phyloP scores from a whole-genome alignment of 371 early-diverging fungal species.

The Lichtheimia ramosa region DNA sequence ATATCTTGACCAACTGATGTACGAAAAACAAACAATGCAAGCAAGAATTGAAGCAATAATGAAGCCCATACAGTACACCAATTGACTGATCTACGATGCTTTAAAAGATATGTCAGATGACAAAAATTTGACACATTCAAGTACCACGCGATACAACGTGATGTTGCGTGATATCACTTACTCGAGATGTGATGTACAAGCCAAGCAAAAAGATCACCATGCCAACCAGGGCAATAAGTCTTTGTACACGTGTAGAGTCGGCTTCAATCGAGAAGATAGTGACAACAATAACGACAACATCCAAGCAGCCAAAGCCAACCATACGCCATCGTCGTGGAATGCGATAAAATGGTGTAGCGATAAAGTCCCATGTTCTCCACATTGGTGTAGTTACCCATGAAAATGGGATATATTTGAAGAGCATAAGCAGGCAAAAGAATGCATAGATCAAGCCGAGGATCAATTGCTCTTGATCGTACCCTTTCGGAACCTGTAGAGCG shows the following conservation, averaged over 20 bases:
- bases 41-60: conserved; percentile 73
- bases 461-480: conserved; percentile 36
- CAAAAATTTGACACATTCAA: too few relatives aligned
- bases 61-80: conserved; percentile 83
- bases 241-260: conserved; percentile 66
- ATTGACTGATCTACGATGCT: conserved; percentile 63
- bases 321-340: conserved; percentile 15
- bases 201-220: conserved; percentile 56
- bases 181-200: conserved; percentile 59
- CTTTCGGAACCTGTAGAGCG: conserved; percentile 43
- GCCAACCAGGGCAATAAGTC: conserved; percentile 79
- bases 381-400: conserved; percentile 23
- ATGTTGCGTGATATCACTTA: conserved; percentile 13
- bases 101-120: neutral
- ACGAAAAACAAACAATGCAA: conserved; percentile 82
- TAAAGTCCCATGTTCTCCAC: conserved; percentile 8
- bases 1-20: conserved; percentile 73
- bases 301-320: conserved; percentile 31
- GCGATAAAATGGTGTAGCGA: conserved; percentile 21
- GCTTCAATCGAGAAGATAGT: conserved; percentile 57
- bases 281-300: conserved; percentile 53
- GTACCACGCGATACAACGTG: too few relatives aligned
- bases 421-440: conserved; percentile 23
- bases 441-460: conserved; percentile 39
- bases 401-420: conserved; percentile 35